Evolutionary conservation across 352 stramenopile species (phyloP).

Genomic region (Nothophytophthora sp.): DNA sequence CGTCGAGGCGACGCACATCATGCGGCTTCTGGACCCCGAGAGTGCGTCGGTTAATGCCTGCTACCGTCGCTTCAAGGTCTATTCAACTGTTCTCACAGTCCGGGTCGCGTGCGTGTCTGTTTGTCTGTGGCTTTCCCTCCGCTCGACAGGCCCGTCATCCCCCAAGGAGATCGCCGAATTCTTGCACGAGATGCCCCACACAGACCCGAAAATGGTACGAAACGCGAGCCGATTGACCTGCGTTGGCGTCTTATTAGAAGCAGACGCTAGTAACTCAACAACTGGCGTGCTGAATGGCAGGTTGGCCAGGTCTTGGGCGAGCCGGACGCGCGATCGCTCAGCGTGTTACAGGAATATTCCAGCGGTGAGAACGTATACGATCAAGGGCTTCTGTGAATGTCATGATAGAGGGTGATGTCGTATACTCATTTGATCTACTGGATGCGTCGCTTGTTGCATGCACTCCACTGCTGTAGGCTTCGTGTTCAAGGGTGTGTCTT

Average conservation of each 20-base stretch:
- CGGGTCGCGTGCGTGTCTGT: background rate
- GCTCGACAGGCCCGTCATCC: slow-evolving; percentile 32
- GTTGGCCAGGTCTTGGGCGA: slow-evolving; percentile 69
- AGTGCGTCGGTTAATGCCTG: slow-evolving; percentile 20
- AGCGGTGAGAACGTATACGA: slow-evolving; percentile 51
- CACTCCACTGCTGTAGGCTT: too few relatives aligned
- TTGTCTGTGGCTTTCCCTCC: too few relatives aligned
- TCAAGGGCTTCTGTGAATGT: background rate
- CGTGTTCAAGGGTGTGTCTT: slow-evolving; percentile 51
- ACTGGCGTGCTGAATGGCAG: slow-evolving; percentile 14
- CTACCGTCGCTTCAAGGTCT: background rate
- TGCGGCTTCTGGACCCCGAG: slow-evolving; percentile 47
- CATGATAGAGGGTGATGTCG: background rate
- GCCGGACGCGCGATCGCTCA: slow-evolving; percentile 55
- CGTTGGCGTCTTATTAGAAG: background rate
- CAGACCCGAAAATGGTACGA: slow-evolving; percentile 65
- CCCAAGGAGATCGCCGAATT: slow-evolving; percentile 66
- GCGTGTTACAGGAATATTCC: slow-evolving; percentile 72
- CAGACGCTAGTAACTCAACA: background rate
- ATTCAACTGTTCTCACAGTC: background rate
- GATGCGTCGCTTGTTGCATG: too few relatives aligned
- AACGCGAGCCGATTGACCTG: background rate
- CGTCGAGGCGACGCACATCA: slow-evolving; percentile 30
- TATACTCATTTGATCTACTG: too few relatives aligned
- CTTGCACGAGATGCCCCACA: slow-evolving; percentile 63